These are phyloP conservation scores for Yamadazyma membranifaciens DNA, from an alignment of 1,139 yeast species.

Conservation along the genomic window DNA sequence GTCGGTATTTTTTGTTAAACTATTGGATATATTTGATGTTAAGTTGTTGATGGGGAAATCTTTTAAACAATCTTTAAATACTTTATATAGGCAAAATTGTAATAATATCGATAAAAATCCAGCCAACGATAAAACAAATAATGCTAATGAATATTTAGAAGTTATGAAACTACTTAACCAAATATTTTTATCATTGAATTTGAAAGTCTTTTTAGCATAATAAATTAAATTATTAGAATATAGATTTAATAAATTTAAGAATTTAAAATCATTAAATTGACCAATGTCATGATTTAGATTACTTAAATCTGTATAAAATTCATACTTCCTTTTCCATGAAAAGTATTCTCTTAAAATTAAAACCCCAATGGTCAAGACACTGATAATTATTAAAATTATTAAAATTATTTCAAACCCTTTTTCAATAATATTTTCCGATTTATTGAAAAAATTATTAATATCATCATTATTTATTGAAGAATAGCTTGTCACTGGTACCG, in stretches of 20 bases:
- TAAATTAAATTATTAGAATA: slow-evolving; percentile 20
- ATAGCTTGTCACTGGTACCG: slow-evolving; percentile 19
- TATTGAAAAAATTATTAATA: slow-evolving; percentile 8
- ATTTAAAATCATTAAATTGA: slow-evolving; percentile 10
- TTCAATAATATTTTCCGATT: slow-evolving; percentile 6
- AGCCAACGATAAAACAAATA: slow-evolving; percentile 45
- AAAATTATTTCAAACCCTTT: slow-evolving; percentile 9
- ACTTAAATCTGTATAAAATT: slow-evolving; percentile 23
- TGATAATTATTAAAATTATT: slow-evolving; percentile 28
- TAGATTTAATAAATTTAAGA: slow-evolving; percentile 19
- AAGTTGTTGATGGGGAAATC: slow-evolving; percentile 9
- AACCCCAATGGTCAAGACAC: slow-evolving; percentile 32
- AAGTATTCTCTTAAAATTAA: slow-evolving; percentile 42
- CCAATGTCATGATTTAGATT: not conserved
- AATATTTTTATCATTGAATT: slow-evolving; percentile 9
- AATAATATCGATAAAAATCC: slow-evolving; percentile 49
- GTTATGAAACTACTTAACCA: slow-evolving; percentile 55
- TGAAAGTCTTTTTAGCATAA: slow-evolving; percentile 12
- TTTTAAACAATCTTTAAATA: slow-evolving; percentile 14
- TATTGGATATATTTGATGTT: slow-evolving; percentile 1
- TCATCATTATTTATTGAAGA: slow-evolving; percentile 16
- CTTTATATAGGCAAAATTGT: slow-evolving; percentile 42
- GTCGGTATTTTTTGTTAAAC: slow-evolving; percentile 6
- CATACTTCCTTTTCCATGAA: slow-evolving; percentile 48
- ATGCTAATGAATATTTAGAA: slow-evolving; percentile 43